Percentiles rank a stretch among this genome's conserved stretches.
These are phyloP conservation scores for Cryphonectria radicalis DNA, from an alignment of 2,329 filamentous ascomycete species.

Conservation along the genomic window DNA sequence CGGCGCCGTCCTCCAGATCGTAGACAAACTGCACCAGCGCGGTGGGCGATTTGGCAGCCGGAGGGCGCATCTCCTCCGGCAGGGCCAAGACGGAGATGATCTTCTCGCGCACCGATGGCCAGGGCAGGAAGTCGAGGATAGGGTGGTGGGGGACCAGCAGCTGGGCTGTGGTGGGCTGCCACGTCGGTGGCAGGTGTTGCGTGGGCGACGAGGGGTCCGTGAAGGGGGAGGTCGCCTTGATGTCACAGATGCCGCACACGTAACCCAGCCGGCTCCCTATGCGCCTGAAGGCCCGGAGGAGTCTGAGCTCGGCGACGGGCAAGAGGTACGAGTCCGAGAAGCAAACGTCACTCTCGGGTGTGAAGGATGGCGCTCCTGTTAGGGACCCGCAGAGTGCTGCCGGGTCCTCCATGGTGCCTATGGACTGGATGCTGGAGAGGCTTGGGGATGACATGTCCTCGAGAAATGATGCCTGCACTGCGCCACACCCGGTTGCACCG, in stretches of 20 bases:
- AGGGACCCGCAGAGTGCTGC: neutral
- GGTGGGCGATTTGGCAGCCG: conserved; percentile 28
- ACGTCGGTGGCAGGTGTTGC: conserved; percentile 48
- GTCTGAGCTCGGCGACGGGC: conserved; percentile 51
- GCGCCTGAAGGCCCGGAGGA: conserved; percentile 51
- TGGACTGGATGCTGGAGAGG: neutral
- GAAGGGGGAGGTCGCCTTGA: conserved; percentile 53
- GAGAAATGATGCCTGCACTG: neutral
- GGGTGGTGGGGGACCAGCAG: conserved; percentile 53
- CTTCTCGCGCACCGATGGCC: conserved; percentile 58
- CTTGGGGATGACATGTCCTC: neutral
- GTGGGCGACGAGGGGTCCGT: conserved; percentile 37
- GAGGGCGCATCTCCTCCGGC: conserved; percentile 52
- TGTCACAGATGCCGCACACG: conserved; percentile 47
- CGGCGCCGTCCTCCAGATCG: conserved; percentile 57
- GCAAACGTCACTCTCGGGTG: conserved; percentile 26
- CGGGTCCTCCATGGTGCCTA: conserved; percentile 1
- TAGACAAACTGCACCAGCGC: conserved; percentile 57
- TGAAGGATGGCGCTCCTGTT: neutral
- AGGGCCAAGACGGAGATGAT: conserved; percentile 56
- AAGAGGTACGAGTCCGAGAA: conserved; percentile 54
- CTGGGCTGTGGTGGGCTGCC: conserved; percentile 53
- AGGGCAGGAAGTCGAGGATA: conserved; percentile 60
- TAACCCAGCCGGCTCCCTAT: conserved; percentile 49
- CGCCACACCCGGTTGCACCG: neutral